These are phyloP conservation scores for Coprinopsis sp. DNA, from an alignment of 768 basidiomycete genomes.

Conservation along the genomic window DNA sequence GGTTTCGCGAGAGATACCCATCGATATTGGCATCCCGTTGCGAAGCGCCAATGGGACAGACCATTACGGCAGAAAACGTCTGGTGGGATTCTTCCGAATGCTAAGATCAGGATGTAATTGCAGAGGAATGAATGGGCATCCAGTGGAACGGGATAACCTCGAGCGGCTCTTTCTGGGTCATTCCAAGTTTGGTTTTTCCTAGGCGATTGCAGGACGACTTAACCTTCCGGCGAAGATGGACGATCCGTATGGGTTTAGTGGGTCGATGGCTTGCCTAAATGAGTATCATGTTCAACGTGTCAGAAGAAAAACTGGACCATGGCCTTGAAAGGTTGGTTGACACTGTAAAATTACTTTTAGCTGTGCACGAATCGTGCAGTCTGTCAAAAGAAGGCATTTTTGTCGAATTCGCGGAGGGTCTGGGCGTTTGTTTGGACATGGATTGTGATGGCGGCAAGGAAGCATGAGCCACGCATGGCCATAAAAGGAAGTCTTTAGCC, in stretches of 20 bases:
- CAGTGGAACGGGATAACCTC: neutral
- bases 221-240: neutral
- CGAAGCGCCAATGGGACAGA: neutral
- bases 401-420: neutral
- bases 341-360: neutral
- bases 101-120: neutral
- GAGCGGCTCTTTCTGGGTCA: too few species aligned
- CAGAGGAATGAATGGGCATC: neutral
- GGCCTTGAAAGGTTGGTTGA: too few species aligned
- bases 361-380: neutral
- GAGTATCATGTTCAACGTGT: neutral
- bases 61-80: conserved; percentile 2
- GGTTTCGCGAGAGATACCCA: neutral
- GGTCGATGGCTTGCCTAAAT: conserved; percentile 3
- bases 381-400: neutral
- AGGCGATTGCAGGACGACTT: too few species aligned
- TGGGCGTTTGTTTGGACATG: conserved; percentile 10
- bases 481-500: conserved; percentile 31
- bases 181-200: too few species aligned
- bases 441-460: conserved; percentile 12
- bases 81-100: conserved; percentile 1
- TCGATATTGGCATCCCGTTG: neutral
- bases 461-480: conserved; percentile 12
- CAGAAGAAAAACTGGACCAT: neutral
- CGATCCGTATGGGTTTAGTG: conserved; percentile 12